Evolutionary conservation across 2,329 filamentous ascomycete species (phyloP).

Genomic region (Ophioceras dolichostomum): DNA sequence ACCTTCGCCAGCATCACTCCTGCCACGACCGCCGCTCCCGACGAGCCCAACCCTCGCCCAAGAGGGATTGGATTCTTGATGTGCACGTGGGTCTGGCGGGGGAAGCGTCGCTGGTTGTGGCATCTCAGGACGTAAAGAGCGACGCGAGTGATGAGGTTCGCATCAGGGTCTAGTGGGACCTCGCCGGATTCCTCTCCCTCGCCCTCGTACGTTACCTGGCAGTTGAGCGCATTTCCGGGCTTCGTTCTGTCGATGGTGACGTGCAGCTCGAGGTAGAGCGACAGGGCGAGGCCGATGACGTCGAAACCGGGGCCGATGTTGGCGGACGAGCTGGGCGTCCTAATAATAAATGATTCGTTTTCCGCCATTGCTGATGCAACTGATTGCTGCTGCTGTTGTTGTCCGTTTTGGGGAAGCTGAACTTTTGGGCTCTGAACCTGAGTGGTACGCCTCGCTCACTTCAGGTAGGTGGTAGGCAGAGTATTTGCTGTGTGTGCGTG

Average conservation of each 20-base stretch:
- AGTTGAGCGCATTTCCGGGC: conserved; percentile 77
- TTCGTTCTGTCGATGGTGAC: conserved; percentile 60
- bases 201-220: conserved; percentile 83
- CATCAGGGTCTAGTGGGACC: conserved; percentile 72
- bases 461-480: too few relatives aligned
- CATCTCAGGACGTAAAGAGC: conserved; percentile 91
- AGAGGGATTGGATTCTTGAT: conserved; percentile 93
- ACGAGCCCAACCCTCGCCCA: conserved; percentile 86
- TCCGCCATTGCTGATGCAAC: too few relatives aligned
- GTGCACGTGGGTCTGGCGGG: conserved; percentile 77
- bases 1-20: conserved; percentile 90
- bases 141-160: conserved; percentile 87
- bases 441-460: too few relatives aligned
- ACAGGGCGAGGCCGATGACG: conserved; percentile 89
- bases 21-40: conserved; percentile 87
- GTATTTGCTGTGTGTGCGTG: too few relatives aligned
- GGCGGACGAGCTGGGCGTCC: conserved; percentile 85
- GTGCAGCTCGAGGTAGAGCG: conserved; percentile 81
- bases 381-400: too few relatives aligned
- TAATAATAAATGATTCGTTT: conserved; percentile 58
- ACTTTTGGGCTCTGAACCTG: too few relatives aligned
- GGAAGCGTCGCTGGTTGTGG: conserved; percentile 77
- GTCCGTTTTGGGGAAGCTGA: too few relatives aligned
- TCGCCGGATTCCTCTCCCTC: conserved; percentile 57
- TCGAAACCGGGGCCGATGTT: conserved; percentile 98